These are phyloP conservation scores for Plasmodium fragile DNA, from an alignment of 169 alveolate genomes.

Conservation along the genomic window DNA sequence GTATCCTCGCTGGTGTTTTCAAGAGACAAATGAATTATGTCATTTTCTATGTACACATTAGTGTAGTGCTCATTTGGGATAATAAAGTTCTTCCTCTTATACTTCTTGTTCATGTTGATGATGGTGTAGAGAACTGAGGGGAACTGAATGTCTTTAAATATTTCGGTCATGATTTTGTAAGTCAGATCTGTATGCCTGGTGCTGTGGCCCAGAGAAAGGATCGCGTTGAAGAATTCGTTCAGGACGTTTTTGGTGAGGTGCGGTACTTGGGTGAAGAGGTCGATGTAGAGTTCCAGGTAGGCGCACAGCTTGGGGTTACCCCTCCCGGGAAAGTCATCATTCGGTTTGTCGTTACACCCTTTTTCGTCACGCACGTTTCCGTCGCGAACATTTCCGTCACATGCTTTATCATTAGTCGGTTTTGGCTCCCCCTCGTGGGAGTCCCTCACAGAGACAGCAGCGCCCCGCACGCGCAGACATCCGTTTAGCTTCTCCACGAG, in stretches of 20 bases:
- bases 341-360: neutral
- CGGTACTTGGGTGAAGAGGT: constrained; percentile 56
- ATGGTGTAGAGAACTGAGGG: constrained; percentile 70
- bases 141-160: constrained; percentile 35
- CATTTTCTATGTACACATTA: constrained; percentile 58
- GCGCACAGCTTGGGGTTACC: constrained; percentile 9
- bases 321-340: neutral
- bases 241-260: constrained; percentile 57
- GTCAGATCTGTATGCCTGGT: constrained; percentile 49
- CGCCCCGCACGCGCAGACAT: neutral
- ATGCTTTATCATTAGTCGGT: neutral
- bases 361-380: neutral
- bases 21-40: constrained; percentile 58
- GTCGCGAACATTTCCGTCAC: neutral
- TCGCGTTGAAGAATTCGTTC: constrained; percentile 32
- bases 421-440: neutral
- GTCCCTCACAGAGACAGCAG: neutral
- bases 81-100: constrained; percentile 45
- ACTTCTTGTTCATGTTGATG: constrained; percentile 19
- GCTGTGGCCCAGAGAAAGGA: constrained; percentile 6
- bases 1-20: constrained; percentile 76
- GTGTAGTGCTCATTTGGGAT: constrained; percentile 39
- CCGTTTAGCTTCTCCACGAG: constrained; percentile 54
- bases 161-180: constrained; percentile 23
- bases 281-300: constrained; percentile 69